Percentiles rank a stretch among this genome's conserved stretches.
phyloP scores from a whole-genome alignment of 2,329 filamentous ascomycete genomes.

The Grosmannia penicillata region DNA sequence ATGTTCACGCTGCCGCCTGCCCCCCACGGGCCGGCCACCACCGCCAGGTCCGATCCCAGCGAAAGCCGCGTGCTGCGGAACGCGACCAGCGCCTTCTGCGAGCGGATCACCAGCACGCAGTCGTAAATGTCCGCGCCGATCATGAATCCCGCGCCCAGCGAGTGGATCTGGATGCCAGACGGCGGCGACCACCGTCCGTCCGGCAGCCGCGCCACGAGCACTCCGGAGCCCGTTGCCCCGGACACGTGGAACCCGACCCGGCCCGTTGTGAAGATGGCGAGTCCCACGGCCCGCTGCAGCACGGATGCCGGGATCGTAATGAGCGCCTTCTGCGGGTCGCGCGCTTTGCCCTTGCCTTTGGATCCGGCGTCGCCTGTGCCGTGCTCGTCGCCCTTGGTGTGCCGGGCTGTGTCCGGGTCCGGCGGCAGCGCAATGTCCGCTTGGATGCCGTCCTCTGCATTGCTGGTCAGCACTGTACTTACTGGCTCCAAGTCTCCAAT shows the following conservation, averaged over 20 bases:
- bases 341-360: slow-evolving; percentile 19
- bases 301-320: slow-evolving; percentile 43
- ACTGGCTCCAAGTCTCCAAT: too few relatives aligned
- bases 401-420: slow-evolving; percentile 11
- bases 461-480: background rate
- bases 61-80: slow-evolving; percentile 65
- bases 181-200: slow-evolving; percentile 62
- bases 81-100: slow-evolving; percentile 55
- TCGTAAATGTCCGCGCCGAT: slow-evolving; percentile 80
- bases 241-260: slow-evolving; percentile 41
- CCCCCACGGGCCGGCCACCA: slow-evolving; percentile 54
- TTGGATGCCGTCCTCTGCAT: slow-evolving; percentile 36
- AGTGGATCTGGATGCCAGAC: slow-evolving; percentile 69
- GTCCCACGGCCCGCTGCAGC: slow-evolving; percentile 49
- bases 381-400: too few relatives aligned
- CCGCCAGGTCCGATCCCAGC: slow-evolving; percentile 63
- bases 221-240: slow-evolving; percentile 42
- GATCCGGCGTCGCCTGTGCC: background rate
- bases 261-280: slow-evolving; percentile 56
- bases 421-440: slow-evolving; percentile 16
- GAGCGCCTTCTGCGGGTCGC: slow-evolving; percentile 24
- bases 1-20: slow-evolving; percentile 61
- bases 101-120: slow-evolving; percentile 78
- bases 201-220: slow-evolving; percentile 38
- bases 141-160: slow-evolving; percentile 64